Percentiles rank a stretch among this genome's conserved stretches.
Conservation (phyloP, 2,329 filamentous ascomycete genomes). For the Alternaria angustiovoidea region DNA sequence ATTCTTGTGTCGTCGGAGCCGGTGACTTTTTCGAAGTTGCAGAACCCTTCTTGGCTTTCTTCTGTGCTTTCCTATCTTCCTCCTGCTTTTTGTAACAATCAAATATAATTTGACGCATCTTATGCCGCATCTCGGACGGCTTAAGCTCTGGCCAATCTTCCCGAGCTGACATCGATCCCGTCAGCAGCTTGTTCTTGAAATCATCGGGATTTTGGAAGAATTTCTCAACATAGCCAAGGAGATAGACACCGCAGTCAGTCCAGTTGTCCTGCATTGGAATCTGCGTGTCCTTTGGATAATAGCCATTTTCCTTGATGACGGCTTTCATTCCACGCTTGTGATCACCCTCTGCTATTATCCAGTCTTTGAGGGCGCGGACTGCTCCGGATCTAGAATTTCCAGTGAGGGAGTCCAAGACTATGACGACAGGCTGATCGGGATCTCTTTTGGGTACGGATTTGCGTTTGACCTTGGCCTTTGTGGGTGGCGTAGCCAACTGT, state of each 20-base stretch:
- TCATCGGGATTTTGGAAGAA: constrained; percentile 78
- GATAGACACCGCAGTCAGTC: constrained; percentile 87
- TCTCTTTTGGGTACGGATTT: constrained; percentile 42
- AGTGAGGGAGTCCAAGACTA: constrained; percentile 89
- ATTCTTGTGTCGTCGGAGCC: background rate
- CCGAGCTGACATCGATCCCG: constrained; percentile 66
- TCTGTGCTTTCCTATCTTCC: constrained; percentile 17
- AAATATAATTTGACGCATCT: constrained; percentile 73
- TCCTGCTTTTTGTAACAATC: constrained; percentile 63
- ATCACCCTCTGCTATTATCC: constrained; percentile 76
- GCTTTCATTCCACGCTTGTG: constrained; percentile 65
- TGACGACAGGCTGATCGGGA: constrained; percentile 67
- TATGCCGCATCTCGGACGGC: constrained; percentile 66
- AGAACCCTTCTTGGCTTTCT: constrained; percentile 23
- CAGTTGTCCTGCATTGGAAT: constrained; percentile 85
- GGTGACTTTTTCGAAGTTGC: constrained; percentile 4
- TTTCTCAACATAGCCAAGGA: constrained; percentile 83
- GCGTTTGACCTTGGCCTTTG: constrained; percentile 35
- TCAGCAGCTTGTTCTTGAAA: constrained; percentile 73
- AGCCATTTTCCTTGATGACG: constrained; percentile 59
- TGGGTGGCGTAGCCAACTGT: constrained; percentile 14
- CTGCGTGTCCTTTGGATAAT: constrained; percentile 69
- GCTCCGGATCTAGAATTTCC: constrained; percentile 62
- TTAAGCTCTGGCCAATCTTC: constrained; percentile 64
- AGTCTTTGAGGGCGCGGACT: constrained; percentile 74